phyloP scores from a whole-genome alignment of 164 flowering plant species.

The Vitis amurensis region DNA sequence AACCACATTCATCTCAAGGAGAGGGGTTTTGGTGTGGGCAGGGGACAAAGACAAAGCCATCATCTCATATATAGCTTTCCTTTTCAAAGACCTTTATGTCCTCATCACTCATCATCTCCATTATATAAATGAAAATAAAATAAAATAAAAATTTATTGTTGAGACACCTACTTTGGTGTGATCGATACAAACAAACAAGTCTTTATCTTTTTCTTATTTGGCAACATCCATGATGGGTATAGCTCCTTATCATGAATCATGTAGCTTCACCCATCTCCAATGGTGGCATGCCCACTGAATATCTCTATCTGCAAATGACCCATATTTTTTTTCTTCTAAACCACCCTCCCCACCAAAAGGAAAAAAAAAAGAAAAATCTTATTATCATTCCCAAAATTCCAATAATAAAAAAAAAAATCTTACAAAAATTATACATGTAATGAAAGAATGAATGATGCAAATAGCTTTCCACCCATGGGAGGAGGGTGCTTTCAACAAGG shows the following conservation, averaged over 20 bases:
- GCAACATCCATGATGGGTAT: background rate
- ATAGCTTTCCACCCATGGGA: no score
- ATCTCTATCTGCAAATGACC: no score
- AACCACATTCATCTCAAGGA: constrained; percentile 15
- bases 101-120: constrained; percentile 17
- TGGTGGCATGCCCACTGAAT: no score
- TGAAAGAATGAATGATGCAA: no score
- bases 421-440: no score
- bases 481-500: background rate
- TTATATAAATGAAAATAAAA: background rate
- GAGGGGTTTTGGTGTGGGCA: constrained; percentile 16
- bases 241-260: background rate
- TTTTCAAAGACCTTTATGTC: constrained; percentile 23
- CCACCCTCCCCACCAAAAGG: no score
- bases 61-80: constrained; percentile 14
- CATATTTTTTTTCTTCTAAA: no score
- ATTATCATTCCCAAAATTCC: background rate
- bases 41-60: constrained; percentile 22
- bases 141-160: background rate
- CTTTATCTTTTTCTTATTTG: background rate
- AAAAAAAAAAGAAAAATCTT: background rate
- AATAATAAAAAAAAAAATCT: background rate
- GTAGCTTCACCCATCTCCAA: background rate
- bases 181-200: constrained; percentile 19
- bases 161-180: constrained; percentile 19